Evolutionary conservation across 371 early-diverging fungal species (phyloP), one percentile per base, ranked within the genome.

Genomic region (Capillidium heterosporum): DNA sequence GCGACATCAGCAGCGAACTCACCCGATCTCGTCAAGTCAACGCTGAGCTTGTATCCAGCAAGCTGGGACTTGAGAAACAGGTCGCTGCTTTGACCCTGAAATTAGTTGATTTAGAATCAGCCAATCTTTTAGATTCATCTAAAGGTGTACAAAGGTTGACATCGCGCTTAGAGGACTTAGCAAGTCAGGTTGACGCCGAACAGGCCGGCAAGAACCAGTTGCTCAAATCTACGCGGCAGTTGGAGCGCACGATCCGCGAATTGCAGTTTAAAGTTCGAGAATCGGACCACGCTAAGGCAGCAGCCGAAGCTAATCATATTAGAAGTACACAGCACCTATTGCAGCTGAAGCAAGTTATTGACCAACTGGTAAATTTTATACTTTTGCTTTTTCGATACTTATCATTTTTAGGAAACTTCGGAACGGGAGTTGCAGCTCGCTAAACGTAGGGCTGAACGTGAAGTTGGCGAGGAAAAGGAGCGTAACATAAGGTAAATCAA

Each of bases 191-290:
- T 15, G 84, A 85, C 24, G 58, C 63, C 2, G 85, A 83, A 65
- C 71, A 74, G 56, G 65, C 71, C 68, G 76, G 68, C 57, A 80
- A 80, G 59, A 64, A 63, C 50, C 81, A 82, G 66, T 63, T 73
- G 11, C 43, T 70, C 26, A 68, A 77, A 56, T 68, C 71, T 27
- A 60, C 70, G 8, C 73, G 86, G 23, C 84, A 84, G 61, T 68
- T 69, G n/a, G 89, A 87, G 57, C 72, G 89, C 42, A 70, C 71
- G 54, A 71, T 88, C 43, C 76, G 87, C n/a, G 89, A 89, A 60
- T 68, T 89, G 40, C 88, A 86, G 67, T 78, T 80, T 67, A 85
- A 87, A 62, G 57, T 89, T 5, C 63, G 65, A 17, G 91, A 91
- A 58, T 63, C 69, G 41, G 89, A 91, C 31, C 84, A 85, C 67